Percentiles rank a stretch among this genome's conserved stretches.
These are phyloP conservation scores for Naganishia onofrii DNA, from an alignment of 768 basidiomycete species.

Conservation along the genomic window DNA sequence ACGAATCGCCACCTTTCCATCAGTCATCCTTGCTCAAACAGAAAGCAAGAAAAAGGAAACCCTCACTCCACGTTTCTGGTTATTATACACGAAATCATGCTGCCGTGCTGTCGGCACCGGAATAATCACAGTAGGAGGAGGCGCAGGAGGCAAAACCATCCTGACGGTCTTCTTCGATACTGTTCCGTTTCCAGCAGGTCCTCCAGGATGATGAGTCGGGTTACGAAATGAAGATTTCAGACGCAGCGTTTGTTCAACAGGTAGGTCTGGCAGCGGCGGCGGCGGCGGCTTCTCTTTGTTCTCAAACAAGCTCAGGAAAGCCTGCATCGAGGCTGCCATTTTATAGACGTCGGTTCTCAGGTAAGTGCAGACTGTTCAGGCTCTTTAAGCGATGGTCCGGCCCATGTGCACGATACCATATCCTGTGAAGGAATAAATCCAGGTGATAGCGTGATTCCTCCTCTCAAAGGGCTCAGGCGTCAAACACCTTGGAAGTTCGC, in stretches of 20 bases:
- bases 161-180: not conserved
- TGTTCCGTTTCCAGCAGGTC: not conserved
- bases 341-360: not conserved
- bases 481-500: not conserved
- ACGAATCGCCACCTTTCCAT: not conserved
- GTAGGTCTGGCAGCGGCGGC: not conserved
- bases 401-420: not conserved
- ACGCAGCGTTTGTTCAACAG: not conserved
- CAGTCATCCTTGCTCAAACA: not conserved
- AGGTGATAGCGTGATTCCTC: not conserved
- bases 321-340: not conserved
- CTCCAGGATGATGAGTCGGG: not conserved
- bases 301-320: not conserved
- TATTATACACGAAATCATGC: conserved; percentile 3
- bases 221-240: conserved; percentile 15
- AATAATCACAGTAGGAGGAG: not conserved
- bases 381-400: not conserved
- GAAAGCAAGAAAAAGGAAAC: not conserved
- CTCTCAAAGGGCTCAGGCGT: not conserved
- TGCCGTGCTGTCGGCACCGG: not conserved
- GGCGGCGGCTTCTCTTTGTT: not conserved
- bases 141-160: conserved; percentile 3
- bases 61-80: conserved; percentile 2
- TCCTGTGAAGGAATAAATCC: not conserved
- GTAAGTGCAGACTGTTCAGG: not conserved